Conservation (phyloP, 2,329 filamentous ascomycete genomes). For the Neonectria punicea region DNA sequence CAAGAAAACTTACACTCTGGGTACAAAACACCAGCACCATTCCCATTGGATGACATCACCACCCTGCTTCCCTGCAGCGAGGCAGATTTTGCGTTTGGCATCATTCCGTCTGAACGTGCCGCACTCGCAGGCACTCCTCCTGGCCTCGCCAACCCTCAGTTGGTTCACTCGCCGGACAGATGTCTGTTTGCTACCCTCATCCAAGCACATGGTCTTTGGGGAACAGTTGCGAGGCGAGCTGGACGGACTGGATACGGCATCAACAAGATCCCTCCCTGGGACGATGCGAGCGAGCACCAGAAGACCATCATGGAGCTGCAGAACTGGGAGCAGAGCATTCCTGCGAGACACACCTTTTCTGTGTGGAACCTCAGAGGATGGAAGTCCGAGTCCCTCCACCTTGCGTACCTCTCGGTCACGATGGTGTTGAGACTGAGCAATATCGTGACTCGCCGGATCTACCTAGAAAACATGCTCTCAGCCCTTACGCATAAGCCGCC, state of each 20-base stretch:
- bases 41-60: constrained; percentile 49
- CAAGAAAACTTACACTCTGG: constrained; percentile 52
- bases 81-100: constrained; percentile 51
- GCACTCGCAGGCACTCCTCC: constrained; percentile 48
- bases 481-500: neutral
- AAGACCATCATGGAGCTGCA: constrained; percentile 33
- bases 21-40: constrained; percentile 46
- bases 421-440: constrained; percentile 51
- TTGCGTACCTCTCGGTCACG: constrained; percentile 50
- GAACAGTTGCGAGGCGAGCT: constrained; percentile 46
- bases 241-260: constrained; percentile 26
- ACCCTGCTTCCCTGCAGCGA: constrained; percentile 50
- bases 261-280: constrained; percentile 37
- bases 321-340: constrained; percentile 46
- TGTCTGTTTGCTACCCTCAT: constrained; percentile 52
- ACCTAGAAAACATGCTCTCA: constrained; percentile 46
- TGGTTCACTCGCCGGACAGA: constrained; percentile 37
- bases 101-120: constrained; percentile 42
- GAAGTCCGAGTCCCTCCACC: constrained; percentile 48
- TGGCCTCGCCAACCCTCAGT: constrained; percentile 36
- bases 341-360: constrained; percentile 47
- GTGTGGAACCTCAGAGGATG: constrained; percentile 51
- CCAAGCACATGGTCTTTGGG: constrained; percentile 52
- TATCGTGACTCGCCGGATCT: constrained; percentile 48
- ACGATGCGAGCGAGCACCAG: constrained; percentile 41